A percentile compares a stretch with the other conserved stretches of the same genome.
These are phyloP conservation scores for Debaryomyces sp. DNA, from an alignment of 1,139 yeast genomes.

Conservation along the genomic window DNA sequence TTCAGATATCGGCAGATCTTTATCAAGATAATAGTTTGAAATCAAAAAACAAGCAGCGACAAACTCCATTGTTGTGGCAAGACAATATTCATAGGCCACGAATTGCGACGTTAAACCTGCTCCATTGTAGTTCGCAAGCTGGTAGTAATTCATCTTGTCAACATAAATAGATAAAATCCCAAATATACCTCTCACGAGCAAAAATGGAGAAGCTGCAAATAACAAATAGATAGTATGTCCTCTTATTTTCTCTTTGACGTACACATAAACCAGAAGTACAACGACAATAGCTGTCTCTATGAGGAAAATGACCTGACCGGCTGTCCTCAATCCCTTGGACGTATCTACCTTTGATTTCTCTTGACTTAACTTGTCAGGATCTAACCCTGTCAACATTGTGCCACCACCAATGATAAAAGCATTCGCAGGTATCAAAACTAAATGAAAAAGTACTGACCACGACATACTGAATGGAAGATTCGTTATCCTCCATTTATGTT, in stretches of 20 bases:
- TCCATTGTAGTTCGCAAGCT: conserved; percentile 27
- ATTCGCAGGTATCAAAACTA: conserved; percentile 35
- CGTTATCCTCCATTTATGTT: too few relatives aligned
- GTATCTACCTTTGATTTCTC: conserved; percentile 15
- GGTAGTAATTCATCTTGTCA: conserved; percentile 32
- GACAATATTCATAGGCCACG: conserved; percentile 35
- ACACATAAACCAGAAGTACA: conserved; percentile 21
- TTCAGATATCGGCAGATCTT: neutral
- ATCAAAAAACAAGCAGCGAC: conserved; percentile 29
- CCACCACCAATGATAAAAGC: conserved; percentile 38
- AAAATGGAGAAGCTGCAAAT: conserved; percentile 27
- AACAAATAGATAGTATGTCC: conserved; percentile 21
- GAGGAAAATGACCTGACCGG: conserved; percentile 37
- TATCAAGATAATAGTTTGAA: conserved; percentile 15
- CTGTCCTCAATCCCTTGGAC: conserved; percentile 34
- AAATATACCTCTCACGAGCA: conserved; percentile 34
- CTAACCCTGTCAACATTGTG: conserved; percentile 29
- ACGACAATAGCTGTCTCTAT: conserved; percentile 23
- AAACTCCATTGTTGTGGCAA: conserved; percentile 42
- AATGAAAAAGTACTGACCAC: conserved; percentile 22
- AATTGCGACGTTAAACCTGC: conserved; percentile 22
- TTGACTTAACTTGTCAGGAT: conserved; percentile 15
- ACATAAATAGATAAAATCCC: conserved; percentile 35
- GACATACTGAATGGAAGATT: neutral
- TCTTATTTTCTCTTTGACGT: conserved; percentile 21